phyloP scores from a whole-genome alignment of 345 rosid species.

The Brassica rapa region DNA sequence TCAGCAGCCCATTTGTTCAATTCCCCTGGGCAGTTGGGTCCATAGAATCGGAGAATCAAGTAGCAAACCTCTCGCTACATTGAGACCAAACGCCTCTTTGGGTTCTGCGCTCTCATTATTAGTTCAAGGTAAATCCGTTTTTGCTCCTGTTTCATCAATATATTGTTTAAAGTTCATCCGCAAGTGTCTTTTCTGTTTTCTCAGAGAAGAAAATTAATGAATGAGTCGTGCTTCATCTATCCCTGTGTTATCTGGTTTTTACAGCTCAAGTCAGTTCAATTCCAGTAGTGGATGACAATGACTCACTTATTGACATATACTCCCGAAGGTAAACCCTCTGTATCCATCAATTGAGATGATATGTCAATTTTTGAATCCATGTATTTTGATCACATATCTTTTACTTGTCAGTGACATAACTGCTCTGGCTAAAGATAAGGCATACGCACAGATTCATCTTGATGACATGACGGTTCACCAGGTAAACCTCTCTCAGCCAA shows the following conservation, averaged over 20 bases:
- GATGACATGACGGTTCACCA: constrained; percentile 87
- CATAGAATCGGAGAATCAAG: constrained; percentile 81
- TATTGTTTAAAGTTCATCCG: not conserved
- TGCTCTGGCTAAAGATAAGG: constrained; percentile 86
- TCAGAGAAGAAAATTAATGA: not conserved
- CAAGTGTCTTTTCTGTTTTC: not conserved
- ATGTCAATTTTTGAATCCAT: not conserved
- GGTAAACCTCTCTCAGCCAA: constrained; percentile 49
- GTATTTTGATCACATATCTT: constrained; percentile 27
- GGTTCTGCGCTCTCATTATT: constrained; percentile 70
- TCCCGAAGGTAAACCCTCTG: constrained; percentile 60
- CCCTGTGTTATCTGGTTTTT: constrained; percentile 19
- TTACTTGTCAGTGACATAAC: constrained; percentile 67
- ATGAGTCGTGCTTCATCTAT: not conserved
- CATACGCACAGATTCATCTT: constrained; percentile 91
- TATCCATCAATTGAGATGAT: constrained; percentile 8
- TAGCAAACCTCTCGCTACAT: constrained; percentile 56
- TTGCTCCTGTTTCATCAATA: constrained; percentile 4
- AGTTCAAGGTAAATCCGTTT: constrained; percentile 61
- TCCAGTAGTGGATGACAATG: constrained; percentile 85
- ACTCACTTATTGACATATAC: constrained; percentile 77
- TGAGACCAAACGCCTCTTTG: constrained; percentile 73
- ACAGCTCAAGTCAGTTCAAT: constrained; percentile 93
- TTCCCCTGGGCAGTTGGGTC: constrained; percentile 92
- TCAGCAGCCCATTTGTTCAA: constrained; percentile 77